These are phyloP conservation scores for Mycena crocata DNA, from an alignment of 768 basidiomycete species.

Conservation along the genomic window DNA sequence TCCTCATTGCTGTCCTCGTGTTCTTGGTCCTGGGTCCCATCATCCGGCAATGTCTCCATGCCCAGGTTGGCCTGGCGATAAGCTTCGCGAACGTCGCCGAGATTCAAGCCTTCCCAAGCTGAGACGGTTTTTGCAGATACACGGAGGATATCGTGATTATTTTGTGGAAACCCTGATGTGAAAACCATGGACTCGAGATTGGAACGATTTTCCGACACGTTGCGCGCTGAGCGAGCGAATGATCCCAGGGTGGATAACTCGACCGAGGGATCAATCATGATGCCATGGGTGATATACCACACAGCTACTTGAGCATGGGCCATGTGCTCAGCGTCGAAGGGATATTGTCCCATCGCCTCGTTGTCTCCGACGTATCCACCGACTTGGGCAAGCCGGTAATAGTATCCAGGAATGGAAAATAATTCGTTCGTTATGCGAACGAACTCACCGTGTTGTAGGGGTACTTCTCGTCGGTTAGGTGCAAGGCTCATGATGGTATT, in stretches of 20 bases:
- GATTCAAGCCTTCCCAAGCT: no score
- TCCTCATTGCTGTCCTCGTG: no score
- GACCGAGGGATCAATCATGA: not conserved
- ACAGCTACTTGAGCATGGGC: not conserved
- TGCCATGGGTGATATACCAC: not conserved
- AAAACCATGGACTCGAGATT: not conserved
- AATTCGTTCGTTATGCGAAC: not conserved
- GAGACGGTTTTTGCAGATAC: no score
- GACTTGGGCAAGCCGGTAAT: not conserved
- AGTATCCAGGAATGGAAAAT: not conserved
- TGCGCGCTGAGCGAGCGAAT: not conserved
- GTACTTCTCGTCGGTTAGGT: not conserved
- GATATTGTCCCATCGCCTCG: not conserved
- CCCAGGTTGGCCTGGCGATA: no score
- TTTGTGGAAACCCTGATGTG: not conserved
- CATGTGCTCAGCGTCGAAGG: not conserved
- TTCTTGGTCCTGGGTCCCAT: not conserved
- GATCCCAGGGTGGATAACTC: not conserved
- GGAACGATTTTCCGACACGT: not conserved
- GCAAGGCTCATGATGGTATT: not conserved
- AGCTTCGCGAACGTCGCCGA: no score
- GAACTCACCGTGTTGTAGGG: not conserved
- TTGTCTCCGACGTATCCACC: not conserved
- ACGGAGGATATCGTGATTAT: not conserved
- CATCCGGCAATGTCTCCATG: no score